phyloP scores from a whole-genome alignment of 164 flowering plant species.

The Vitis amurensis region DNA sequence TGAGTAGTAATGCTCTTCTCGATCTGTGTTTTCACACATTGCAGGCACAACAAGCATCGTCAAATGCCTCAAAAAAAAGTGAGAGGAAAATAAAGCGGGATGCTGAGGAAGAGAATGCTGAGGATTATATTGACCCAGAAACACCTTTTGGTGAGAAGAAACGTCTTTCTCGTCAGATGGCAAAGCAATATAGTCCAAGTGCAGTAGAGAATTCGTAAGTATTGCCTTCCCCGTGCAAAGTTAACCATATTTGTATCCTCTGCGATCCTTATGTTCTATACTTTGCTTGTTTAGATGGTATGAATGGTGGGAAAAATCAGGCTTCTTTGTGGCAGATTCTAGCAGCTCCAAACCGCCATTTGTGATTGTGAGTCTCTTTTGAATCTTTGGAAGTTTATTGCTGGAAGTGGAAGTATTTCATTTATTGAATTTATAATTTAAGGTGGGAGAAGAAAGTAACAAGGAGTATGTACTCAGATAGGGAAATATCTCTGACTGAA shows the following conservation, averaged over 20 bases:
- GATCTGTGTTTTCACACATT: neutral
- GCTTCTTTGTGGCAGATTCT: constrained; percentile 76
- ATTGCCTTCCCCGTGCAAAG: too few relatives aligned
- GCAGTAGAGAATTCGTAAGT: constrained; percentile 90
- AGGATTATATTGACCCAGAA: constrained; percentile 76
- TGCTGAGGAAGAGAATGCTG: constrained; percentile 61
- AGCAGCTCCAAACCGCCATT: constrained; percentile 83
- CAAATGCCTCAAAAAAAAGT: constrained; percentile 50
- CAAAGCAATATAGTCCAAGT: constrained; percentile 79
- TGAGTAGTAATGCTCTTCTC: neutral
- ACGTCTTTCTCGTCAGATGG: constrained; percentile 72
- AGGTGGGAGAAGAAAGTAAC: too few relatives aligned
- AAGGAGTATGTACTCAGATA: neutral
- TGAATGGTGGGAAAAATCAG: constrained; percentile 91
- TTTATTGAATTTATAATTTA: neutral
- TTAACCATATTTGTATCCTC: too few relatives aligned
- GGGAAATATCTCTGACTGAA: neutral
- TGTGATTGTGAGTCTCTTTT: constrained; percentile 67
- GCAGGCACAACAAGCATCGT: constrained; percentile 60
- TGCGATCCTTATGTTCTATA: neutral
- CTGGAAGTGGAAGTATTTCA: neutral
- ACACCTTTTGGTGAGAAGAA: constrained; percentile 88
- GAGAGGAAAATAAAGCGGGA: constrained; percentile 58
- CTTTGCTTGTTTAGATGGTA: constrained; percentile 68
- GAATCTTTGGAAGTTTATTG: neutral